These are phyloP conservation scores for Nitzschia sp. DNA, from an alignment of 108 stramenopile species.

Conservation along the genomic window DNA sequence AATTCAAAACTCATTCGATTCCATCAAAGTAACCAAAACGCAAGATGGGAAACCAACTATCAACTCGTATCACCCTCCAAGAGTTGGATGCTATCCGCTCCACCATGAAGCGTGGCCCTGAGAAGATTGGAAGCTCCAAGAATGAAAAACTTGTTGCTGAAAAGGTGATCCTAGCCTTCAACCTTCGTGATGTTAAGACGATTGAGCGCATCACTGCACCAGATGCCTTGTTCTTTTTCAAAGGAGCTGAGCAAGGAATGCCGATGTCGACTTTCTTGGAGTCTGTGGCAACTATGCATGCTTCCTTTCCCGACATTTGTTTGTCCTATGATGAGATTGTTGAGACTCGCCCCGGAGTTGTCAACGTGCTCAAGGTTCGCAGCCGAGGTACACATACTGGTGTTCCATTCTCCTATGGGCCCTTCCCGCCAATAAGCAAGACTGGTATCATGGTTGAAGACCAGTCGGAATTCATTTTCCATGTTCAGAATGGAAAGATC, in stretches of 20 bases:
- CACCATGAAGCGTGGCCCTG: no score
- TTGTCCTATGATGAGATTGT: background rate
- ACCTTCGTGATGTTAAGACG: background rate
- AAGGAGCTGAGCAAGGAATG: background rate
- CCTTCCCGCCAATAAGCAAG: background rate
- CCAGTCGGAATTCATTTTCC: background rate
- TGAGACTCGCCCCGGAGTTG: background rate
- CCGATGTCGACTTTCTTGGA: background rate
- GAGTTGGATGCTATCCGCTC: no score
- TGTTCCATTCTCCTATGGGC: background rate
- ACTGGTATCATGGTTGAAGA: background rate
- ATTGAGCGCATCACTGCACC: background rate
- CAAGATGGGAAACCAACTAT: no score
- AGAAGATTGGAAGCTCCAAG: no score
- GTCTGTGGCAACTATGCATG: background rate
- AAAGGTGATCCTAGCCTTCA: background rate
- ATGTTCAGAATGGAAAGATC: background rate
- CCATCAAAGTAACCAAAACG: no score
- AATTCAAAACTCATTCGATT: no score
- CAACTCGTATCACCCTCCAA: no score
- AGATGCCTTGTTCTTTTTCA: background rate
- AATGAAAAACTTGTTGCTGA: no score
- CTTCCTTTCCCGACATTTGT: conserved; percentile 3
- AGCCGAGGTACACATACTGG: background rate
- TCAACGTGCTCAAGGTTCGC: background rate